Conservation (phyloP, 352 stramenopile species). For the Pythium pectinolyticum region DNA sequence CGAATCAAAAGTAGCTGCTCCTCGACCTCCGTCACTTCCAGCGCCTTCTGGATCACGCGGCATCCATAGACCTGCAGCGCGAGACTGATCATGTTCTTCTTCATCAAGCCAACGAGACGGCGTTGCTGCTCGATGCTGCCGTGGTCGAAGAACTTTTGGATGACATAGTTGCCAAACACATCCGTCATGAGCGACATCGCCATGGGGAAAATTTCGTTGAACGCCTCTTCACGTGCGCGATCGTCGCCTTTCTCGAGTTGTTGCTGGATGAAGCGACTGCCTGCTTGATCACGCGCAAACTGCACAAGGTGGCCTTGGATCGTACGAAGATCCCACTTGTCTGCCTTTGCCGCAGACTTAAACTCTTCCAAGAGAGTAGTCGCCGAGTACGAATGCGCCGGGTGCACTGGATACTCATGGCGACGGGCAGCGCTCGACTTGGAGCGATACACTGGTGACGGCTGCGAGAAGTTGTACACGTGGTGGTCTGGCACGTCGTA, state of each 20-base stretch:
- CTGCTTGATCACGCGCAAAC: slow-evolving; percentile 86
- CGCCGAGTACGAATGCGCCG: slow-evolving; percentile 65
- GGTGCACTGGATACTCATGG: slow-evolving; percentile 41
- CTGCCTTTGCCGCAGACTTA: slow-evolving; percentile 57
- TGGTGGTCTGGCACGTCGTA: slow-evolving; percentile 20
- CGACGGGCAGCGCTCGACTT: slow-evolving; percentile 17
- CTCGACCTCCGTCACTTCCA: slow-evolving; percentile 72
- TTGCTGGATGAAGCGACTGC: slow-evolving; percentile 87
- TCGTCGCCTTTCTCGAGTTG: slow-evolving; percentile 86
- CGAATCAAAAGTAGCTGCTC: slow-evolving; percentile 79
- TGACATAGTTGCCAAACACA: slow-evolving; percentile 99
- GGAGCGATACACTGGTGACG: slow-evolving; percentile 10
- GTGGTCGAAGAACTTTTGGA: slow-evolving; percentile 98
- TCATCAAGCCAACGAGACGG: slow-evolving; percentile 84
- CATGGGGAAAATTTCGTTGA: slow-evolving; percentile 82
- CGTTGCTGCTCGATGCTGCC: slow-evolving; percentile 88
- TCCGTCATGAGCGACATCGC: slow-evolving; percentile 87
- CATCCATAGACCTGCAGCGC: slow-evolving; percentile 97
- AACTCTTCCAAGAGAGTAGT: slow-evolving; percentile 84
- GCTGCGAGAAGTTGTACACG: slow-evolving; percentile 15
- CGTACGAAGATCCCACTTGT: slow-evolving; percentile 78
- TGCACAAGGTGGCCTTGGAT: slow-evolving; percentile 85
- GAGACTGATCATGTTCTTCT: slow-evolving; percentile 93
- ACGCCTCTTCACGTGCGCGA: slow-evolving; percentile 64
- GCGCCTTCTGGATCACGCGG: slow-evolving; percentile 94